These are phyloP conservation scores for Suillus decipiens DNA, from an alignment of 768 basidiomycete genomes.

Conservation along the genomic window DNA sequence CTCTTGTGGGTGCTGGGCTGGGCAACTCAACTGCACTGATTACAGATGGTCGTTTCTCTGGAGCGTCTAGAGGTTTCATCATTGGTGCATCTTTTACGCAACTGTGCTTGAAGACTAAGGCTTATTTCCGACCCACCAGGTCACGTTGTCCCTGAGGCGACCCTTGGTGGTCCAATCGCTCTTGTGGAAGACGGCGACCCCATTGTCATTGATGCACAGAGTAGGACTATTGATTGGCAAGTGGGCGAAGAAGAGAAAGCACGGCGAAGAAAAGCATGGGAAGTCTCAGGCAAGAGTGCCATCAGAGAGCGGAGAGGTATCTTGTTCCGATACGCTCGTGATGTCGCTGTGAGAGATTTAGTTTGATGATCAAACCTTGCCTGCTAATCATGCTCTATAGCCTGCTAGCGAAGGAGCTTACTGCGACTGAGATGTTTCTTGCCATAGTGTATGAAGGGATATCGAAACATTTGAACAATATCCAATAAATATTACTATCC, in stretches of 20 bases:
- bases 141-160: constrained; percentile 65
- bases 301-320: constrained; percentile 75
- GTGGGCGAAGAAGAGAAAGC: constrained; percentile 68
- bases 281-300: constrained; percentile 59
- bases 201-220: constrained; percentile 72
- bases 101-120: constrained; percentile 40
- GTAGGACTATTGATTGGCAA: constrained; percentile 68
- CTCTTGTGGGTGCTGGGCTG: constrained; percentile 83
- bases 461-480: neutral
- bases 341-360: constrained; percentile 72
- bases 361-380: neutral
- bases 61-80: constrained; percentile 71
- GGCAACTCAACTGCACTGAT: constrained; percentile 77
- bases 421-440: constrained; percentile 57
- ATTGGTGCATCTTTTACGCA: constrained; percentile 40
- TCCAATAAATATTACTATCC: too few relatives aligned
- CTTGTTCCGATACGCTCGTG: constrained; percentile 78
- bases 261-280: constrained; percentile 66
- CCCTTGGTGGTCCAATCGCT: constrained; percentile 84
- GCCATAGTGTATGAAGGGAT: too few relatives aligned
- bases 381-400: constrained; percentile 37
- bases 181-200: constrained; percentile 82
- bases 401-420: constrained; percentile 83
- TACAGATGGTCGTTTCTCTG: constrained; percentile 89
- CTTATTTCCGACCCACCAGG: constrained; percentile 42